phyloP scores from a whole-genome alignment of 257 asterid genomes.

The Knoxia roxburghii region DNA sequence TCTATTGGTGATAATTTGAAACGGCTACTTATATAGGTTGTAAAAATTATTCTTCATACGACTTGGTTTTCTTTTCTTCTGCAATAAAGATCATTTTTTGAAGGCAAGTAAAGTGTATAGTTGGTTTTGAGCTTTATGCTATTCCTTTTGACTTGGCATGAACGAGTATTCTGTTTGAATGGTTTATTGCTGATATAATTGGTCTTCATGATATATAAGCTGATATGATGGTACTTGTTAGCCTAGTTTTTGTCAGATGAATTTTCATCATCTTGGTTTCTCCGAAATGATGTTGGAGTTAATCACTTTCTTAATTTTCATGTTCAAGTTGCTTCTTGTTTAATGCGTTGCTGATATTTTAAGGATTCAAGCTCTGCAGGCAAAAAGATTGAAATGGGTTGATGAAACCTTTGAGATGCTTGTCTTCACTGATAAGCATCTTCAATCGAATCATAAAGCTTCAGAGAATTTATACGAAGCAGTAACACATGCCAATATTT shows the following conservation, averaged over 20 bases:
- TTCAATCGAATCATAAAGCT: slow-evolving; percentile 23
- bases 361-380: slow-evolving; percentile 30
- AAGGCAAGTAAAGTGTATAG: not conserved
- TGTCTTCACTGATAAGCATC: slow-evolving; percentile 46
- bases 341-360: not conserved
- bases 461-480: slow-evolving; percentile 26
- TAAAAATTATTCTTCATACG: too few relatives aligned
- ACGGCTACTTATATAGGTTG: too few relatives aligned
- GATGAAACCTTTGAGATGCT: slow-evolving; percentile 77
- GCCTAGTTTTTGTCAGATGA: not conserved
- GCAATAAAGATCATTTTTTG: too few relatives aligned
- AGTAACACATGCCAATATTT: slow-evolving; percentile 43
- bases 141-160: not conserved
- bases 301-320: not conserved
- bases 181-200: not conserved
- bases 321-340: not conserved
- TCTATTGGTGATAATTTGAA: not conserved
- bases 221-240: not conserved
- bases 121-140: not conserved
- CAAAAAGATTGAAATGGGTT: slow-evolving; percentile 70
- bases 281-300: not conserved
- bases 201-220: not conserved
- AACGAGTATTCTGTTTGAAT: not conserved
- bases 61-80: too few relatives aligned
- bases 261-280: not conserved